Conservation (phyloP, 495 filamentous ascomycete genomes). For the Trichoderma reesei region DNA sequence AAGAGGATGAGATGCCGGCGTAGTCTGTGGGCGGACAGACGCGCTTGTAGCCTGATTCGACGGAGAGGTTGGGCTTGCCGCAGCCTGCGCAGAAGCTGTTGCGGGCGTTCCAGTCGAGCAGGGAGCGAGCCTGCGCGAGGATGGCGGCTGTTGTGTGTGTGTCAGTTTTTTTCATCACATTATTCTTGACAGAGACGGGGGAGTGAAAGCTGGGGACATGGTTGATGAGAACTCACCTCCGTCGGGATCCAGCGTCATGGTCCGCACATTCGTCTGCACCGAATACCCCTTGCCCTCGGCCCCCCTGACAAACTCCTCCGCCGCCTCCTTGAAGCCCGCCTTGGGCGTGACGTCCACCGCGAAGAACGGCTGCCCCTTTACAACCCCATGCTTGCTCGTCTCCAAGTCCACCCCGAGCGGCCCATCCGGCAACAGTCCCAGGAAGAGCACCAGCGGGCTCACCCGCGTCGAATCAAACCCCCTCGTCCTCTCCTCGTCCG, state of each 20-base stretch:
- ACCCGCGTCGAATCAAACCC: constrained; percentile 61
- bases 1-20: constrained; percentile 22
- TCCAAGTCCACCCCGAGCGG: constrained; percentile 45
- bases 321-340: constrained; percentile 44
- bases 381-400: constrained; percentile 36
- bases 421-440: constrained; percentile 46
- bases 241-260: constrained; percentile 30
- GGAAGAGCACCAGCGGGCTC: constrained; percentile 65
- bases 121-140: constrained; percentile 80
- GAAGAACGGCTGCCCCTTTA: constrained; percentile 73
- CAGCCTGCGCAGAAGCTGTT: constrained; percentile 89
- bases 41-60: constrained; percentile 86
- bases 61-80: constrained; percentile 71
- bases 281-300: constrained; percentile 20
- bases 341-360: constrained; percentile 80
- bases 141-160: constrained; percentile 56
- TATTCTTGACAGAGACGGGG: background rate
- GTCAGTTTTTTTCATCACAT: background rate
- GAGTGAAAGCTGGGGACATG: background rate
- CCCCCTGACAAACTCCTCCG: constrained; percentile 36
- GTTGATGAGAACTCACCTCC: constrained; percentile 26
- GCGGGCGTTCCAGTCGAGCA: constrained; percentile 88
- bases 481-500: constrained; percentile 63
- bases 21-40: constrained; percentile 74
- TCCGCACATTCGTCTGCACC: constrained; percentile 21